Evolutionary conservation across 768 basidiomycete species (phyloP), one percentile per base, ranked within the genome.

Genomic region (Tricholomella constricta): DNA sequence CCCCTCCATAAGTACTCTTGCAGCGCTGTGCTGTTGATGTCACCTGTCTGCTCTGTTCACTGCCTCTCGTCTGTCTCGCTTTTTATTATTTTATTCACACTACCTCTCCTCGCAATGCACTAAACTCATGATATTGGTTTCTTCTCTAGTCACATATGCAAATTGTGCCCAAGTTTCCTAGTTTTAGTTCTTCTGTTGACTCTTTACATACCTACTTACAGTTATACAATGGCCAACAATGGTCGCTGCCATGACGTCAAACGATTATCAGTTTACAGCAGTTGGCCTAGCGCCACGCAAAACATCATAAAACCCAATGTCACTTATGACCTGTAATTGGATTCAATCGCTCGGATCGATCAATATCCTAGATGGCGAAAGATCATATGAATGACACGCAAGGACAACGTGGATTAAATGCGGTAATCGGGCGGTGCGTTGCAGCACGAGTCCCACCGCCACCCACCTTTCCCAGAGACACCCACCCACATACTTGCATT

Each of bases 61-160:
- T 55, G 41, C 51, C 62, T 56, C 57, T n/a, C 31, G 10, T 11
- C 53, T 48, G 54, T 61, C 59, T 61, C 59, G 58, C 59, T 62
- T 49, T 45, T 57, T 55, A 51, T 40, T 48, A 36, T 14, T 44
- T 53, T 47, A 56, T 56, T 58, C 61, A 61, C 58, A 63, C 62
- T 54, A 54, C 57, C 43, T 54, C 55, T 55, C n/a, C n/a, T n/a
- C n/a, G 59, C 59, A 58, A 55, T 63, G 55, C 48, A 31, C 42
- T 34, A 43, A 36, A 51, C 55, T 44, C 51, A 48, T 58, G 31
- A 36, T 51, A 40, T 57, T 49, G 51, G 51, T 44, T 59, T 55
- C 49, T 52, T 57, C 45, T 54, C 53, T 50, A 55, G 57, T 59
- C 49, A 54, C 54, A 57, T 56, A 60, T 61, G 58, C 52, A 58